A percentile compares a stretch with the other conserved stretches of the same genome.
These are phyloP conservation scores for Scopulariopsis brevicaulis DNA, from an alignment of 2,329 filamentous ascomycete species.

Conservation along the genomic window DNA sequence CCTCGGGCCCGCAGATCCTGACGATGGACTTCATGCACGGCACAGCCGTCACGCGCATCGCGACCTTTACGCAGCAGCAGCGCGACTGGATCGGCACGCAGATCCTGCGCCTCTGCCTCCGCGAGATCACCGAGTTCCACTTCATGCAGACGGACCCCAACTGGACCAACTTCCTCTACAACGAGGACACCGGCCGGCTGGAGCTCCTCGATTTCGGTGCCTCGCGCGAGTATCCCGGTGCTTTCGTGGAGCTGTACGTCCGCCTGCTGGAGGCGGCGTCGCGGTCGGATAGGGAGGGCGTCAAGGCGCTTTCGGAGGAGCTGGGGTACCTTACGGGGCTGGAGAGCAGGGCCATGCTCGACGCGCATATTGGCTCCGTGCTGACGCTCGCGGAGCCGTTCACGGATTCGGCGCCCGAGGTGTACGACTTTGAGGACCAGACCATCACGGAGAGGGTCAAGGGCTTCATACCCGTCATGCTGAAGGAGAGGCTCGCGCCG, in stretches of 20 bases:
- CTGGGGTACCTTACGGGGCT: slow-evolving; percentile 88
- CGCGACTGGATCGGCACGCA: slow-evolving; percentile 95
- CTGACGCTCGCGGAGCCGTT: slow-evolving; percentile 91
- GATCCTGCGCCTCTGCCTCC: slow-evolving; percentile 79
- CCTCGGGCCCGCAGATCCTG: slow-evolving; percentile 74
- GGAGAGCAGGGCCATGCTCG: slow-evolving; percentile 75
- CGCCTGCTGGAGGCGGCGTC: slow-evolving; percentile 71
- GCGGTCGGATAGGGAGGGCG: slow-evolving; percentile 49
- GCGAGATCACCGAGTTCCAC: slow-evolving; percentile 86
- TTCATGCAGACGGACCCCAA: slow-evolving; percentile 99
- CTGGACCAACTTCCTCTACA: slow-evolving; percentile 98
- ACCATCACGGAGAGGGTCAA: slow-evolving; percentile 94
- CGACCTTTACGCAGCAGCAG: slow-evolving; percentile 67
- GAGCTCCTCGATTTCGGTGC: slow-evolving; percentile 95
- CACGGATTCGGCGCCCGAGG: slow-evolving; percentile 57
- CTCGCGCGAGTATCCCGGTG: slow-evolving; percentile 69
- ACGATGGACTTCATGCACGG: slow-evolving; percentile 92
- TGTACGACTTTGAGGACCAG: slow-evolving; percentile 90
- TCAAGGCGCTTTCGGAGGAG: slow-evolving; percentile 58
- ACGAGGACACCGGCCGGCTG: slow-evolving; percentile 57
- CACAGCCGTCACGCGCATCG: slow-evolving; percentile 70
- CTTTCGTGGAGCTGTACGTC: slow-evolving; percentile 74
- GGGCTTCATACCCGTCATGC: slow-evolving; percentile 82
- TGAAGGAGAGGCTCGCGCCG: slow-evolving; percentile 75
- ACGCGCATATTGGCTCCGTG: slow-evolving; percentile 82